Conservation (phyloP, 2,329 filamentous ascomycete genomes). For the Pyricularia grisea region DNA sequence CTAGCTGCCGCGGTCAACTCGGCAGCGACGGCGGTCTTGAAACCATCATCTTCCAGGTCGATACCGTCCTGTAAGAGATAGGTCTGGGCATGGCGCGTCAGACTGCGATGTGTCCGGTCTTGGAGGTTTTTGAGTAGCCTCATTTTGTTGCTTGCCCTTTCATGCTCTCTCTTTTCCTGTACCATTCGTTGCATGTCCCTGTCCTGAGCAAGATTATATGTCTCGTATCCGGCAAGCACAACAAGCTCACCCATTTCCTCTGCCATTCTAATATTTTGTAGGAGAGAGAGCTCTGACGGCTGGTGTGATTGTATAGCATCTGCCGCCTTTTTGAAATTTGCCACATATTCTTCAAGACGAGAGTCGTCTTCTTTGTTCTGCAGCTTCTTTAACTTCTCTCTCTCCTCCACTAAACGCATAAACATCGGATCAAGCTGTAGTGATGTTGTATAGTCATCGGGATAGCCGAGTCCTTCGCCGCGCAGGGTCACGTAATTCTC, state of each 20-base stretch:
- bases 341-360: not conserved
- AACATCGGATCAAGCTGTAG: slow-evolving; percentile 18
- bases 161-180: not conserved
- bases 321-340: not conserved
- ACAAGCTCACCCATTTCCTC: not conserved
- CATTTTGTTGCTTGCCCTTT: not conserved
- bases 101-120: not conserved
- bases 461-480: not conserved
- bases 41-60: not conserved
- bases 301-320: not conserved
- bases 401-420: slow-evolving; percentile 1
- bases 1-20: not conserved
- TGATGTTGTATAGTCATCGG: not conserved
- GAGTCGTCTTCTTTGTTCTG: not conserved
- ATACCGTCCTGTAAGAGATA: not conserved
- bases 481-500: slow-evolving; percentile 34
- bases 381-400: not conserved
- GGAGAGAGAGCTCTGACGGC: not conserved
- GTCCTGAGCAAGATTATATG: not conserved
- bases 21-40: not conserved
- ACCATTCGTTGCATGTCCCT: not conserved
- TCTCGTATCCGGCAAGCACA: not conserved
- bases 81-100: not conserved
- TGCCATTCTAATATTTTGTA: not conserved
- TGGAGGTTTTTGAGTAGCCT: not conserved